phyloP scores from a whole-genome alignment of 306 rosid genomes.

The Pachyrhizus erosus region DNA sequence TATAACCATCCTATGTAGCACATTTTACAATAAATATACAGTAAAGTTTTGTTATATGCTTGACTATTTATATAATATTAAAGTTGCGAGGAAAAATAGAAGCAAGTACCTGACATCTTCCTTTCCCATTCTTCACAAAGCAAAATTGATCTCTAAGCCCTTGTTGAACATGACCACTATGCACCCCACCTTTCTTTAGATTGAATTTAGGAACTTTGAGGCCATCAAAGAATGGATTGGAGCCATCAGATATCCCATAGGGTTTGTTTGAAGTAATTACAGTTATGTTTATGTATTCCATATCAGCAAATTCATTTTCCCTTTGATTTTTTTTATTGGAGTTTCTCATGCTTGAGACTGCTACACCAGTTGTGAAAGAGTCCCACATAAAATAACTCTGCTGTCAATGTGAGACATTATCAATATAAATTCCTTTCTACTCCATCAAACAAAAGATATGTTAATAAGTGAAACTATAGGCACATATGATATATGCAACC shows the following conservation, averaged over 20 bases:
- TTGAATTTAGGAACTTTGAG: conserved; percentile 65
- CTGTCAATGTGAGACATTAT: conserved; percentile 22
- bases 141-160: conserved; percentile 85
- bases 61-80: not conserved
- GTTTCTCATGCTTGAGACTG: conserved; percentile 80
- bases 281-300: conserved; percentile 86
- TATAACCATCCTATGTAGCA: conserved; percentile 84
- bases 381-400: conserved; percentile 99
- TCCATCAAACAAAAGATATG: conserved; percentile 21
- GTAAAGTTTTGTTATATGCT: not conserved
- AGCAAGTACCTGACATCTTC: conserved; percentile 76
- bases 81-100: conserved; percentile 15
- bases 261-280: conserved; percentile 89
- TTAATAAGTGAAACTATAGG: not conserved
- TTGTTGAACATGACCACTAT: conserved; percentile 87
- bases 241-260: conserved; percentile 75
- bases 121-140: conserved; percentile 66
- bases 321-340: conserved; percentile 46
- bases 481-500: not conserved
- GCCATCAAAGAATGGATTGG: conserved; percentile 85
- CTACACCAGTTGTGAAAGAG: conserved; percentile 82
- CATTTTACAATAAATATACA: conserved; percentile 34
- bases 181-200: conserved; percentile 71
- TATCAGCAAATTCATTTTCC: conserved; percentile 84
- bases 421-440: conserved; percentile 24